phyloP scores from a whole-genome alignment of 306 rosid genomes.

The Calophaca sinica region DNA sequence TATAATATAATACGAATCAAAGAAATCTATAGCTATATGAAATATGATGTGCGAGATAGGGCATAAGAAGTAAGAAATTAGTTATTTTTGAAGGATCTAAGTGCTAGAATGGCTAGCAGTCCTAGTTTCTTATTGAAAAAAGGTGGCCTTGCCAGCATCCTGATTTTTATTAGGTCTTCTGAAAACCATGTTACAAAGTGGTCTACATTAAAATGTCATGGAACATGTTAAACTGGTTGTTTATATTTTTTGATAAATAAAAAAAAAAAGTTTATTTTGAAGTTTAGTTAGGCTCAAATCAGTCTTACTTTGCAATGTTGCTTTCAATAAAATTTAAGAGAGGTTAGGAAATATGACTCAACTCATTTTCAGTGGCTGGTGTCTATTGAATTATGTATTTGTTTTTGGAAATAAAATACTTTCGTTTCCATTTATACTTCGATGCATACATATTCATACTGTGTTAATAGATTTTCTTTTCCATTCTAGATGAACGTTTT shows the following conservation, averaged over 20 bases:
- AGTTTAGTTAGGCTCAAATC: background rate
- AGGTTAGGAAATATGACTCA: background rate
- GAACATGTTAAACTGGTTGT: background rate
- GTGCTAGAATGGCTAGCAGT: slow-evolving; percentile 1
- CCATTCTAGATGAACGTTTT: background rate
- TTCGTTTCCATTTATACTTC: slow-evolving; percentile 1
- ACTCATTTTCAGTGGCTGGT: slow-evolving; percentile 3
- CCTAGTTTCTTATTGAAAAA: background rate
- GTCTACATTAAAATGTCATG: background rate
- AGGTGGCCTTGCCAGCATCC: background rate
- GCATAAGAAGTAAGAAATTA: slow-evolving; percentile 10
- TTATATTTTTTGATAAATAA: background rate
- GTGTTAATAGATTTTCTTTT: background rate
- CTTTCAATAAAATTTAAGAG: background rate
- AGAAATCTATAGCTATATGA: background rate
- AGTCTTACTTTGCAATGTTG: slow-evolving; percentile 23
- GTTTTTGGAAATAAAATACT: background rate
- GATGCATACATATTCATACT: background rate
- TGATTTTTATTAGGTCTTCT: background rate
- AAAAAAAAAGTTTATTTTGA: background rate
- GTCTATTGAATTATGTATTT: background rate
- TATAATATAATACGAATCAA: slow-evolving; percentile 8
- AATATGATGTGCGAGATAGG: background rate
- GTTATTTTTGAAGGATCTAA: background rate
- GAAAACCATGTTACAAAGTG: background rate